Percentiles rank a stretch among this genome's conserved stretches.
These are phyloP conservation scores for Aspergillus uvarum DNA, from an alignment of 2,329 filamentous ascomycete species.

Conservation along the genomic window DNA sequence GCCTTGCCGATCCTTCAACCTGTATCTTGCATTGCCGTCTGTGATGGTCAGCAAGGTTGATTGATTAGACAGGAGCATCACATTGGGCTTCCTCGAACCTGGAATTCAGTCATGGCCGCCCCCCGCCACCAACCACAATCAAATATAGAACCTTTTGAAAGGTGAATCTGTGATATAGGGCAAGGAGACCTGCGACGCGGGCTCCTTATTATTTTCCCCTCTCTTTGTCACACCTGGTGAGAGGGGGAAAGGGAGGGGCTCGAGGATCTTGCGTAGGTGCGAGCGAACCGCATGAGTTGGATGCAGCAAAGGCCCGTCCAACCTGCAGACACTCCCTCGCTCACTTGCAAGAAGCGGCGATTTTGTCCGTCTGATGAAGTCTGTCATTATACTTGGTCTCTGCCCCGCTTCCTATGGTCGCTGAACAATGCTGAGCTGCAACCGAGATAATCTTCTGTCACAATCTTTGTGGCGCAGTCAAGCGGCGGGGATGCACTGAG, in stretches of 20 bases:
- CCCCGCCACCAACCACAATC: background rate
- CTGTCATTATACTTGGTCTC: background rate
- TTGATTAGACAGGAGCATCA: background rate
- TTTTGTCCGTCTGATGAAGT: background rate
- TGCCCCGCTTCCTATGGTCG: background rate
- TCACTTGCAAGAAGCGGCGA: conserved; percentile 3
- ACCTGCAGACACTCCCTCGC: conserved; percentile 9
- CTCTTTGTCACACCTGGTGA: conserved; percentile 1
- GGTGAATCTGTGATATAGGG: background rate
- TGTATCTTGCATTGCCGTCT: background rate
- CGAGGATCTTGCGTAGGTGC: conserved; percentile 6
- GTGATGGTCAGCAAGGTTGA: background rate
- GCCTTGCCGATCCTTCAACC: background rate
- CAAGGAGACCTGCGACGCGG: background rate
- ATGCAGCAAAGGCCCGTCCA: conserved; percentile 18
- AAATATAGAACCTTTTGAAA: background rate
- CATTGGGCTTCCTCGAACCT: background rate
- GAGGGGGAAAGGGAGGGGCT: background rate
- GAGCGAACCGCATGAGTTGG: conserved; percentile 9
- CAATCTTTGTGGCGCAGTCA: conserved; percentile 1
- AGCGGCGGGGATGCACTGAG: background rate
- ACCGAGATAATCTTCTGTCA: background rate
- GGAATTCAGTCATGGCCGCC: background rate
- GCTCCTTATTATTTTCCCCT: background rate
- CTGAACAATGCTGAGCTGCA: background rate